phyloP scores from a whole-genome alignment of 2,329 filamentous ascomycete genomes.

The Sarocladium oryzae region DNA sequence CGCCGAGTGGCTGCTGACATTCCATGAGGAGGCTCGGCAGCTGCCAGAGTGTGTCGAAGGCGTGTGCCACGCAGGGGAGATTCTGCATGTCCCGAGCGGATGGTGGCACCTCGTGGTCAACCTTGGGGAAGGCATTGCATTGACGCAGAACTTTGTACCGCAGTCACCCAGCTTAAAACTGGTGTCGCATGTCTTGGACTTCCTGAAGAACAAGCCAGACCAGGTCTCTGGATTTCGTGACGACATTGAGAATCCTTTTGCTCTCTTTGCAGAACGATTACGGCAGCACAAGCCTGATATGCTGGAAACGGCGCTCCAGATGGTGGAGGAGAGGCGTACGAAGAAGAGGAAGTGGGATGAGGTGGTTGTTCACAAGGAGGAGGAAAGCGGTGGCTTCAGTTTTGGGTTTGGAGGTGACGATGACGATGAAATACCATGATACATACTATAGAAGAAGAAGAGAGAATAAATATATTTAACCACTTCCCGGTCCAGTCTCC shows the following conservation, averaged over 20 bases:
- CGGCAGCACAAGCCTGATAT: conserved; percentile 56
- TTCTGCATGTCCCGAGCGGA: conserved; percentile 85
- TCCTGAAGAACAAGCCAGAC: conserved; percentile 73
- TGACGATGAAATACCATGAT: conserved; percentile 39
- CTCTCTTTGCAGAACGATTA: conserved; percentile 67
- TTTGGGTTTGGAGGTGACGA: conserved; percentile 48
- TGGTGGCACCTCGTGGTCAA: conserved; percentile 99
- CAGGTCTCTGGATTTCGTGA: conserved; percentile 82
- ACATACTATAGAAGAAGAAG: too few species aligned
- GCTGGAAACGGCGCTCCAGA: conserved; percentile 57
- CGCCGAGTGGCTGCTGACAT: conserved; percentile 90
- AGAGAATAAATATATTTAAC: too few species aligned
- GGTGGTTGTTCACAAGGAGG: conserved; percentile 44
- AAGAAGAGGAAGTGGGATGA: conserved; percentile 86
- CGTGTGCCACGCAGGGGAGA: conserved; percentile 75
- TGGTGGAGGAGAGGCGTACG: conserved; percentile 56
- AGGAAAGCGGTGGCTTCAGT: conserved; percentile 38
- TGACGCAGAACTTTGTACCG: conserved; percentile 95
- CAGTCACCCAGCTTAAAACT: conserved; percentile 47
- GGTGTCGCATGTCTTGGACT: conserved; percentile 68
- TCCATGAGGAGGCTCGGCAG: conserved; percentile 74
- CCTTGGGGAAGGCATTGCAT: conserved; percentile 72
- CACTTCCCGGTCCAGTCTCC: too few species aligned
- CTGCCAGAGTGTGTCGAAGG: conserved; percentile 77
- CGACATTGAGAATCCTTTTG: conserved; percentile 64